Percentiles rank a stretch among this genome's conserved stretches.
Evolutionary conservation across 495 filamentous ascomycete species (phyloP).

Genomic region (Penicillium cosmopolitanum): DNA sequence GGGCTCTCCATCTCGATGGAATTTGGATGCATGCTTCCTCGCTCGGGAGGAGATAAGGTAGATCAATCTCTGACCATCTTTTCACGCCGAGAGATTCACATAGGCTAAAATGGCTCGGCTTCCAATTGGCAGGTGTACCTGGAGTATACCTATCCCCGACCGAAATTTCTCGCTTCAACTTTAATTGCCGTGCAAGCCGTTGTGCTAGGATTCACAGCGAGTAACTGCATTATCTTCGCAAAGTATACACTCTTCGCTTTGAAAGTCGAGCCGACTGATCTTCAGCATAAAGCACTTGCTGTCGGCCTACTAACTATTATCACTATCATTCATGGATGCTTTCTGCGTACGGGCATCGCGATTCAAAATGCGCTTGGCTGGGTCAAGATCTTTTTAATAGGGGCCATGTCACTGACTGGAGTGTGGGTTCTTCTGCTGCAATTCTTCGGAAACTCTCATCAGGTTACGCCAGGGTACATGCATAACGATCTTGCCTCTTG

Average conservation of each 20-base stretch:
- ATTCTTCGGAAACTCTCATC: conserved; percentile 23
- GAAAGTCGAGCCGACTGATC: conserved; percentile 34
- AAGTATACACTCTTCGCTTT: conserved; percentile 50
- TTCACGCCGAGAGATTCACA: neutral
- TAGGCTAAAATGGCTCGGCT: conserved; percentile 9
- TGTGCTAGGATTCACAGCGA: conserved; percentile 67
- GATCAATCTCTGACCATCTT: neutral
- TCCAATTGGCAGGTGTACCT: conserved; percentile 58
- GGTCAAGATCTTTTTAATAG: conserved; percentile 52
- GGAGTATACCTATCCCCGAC: conserved; percentile 72
- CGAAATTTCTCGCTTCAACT: conserved; percentile 69
- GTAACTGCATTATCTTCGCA: conserved; percentile 50
- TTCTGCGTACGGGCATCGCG: conserved; percentile 41
- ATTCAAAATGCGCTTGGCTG: conserved; percentile 53
- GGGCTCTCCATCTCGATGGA: conserved; percentile 67
- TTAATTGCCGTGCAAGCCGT: conserved; percentile 70
- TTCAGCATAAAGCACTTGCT: conserved; percentile 41
- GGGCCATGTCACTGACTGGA: conserved; percentile 48
- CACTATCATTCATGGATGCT: conserved; percentile 44
- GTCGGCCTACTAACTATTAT: conserved; percentile 40
- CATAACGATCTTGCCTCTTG: conserved; percentile 24
- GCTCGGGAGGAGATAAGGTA: conserved; percentile 64
- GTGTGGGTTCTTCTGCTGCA: conserved; percentile 45
- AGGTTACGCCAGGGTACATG: neutral
- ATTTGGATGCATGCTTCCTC: conserved; percentile 72